Conservation (phyloP, 768 basidiomycete genomes). For the Russula vinacea region DNA sequence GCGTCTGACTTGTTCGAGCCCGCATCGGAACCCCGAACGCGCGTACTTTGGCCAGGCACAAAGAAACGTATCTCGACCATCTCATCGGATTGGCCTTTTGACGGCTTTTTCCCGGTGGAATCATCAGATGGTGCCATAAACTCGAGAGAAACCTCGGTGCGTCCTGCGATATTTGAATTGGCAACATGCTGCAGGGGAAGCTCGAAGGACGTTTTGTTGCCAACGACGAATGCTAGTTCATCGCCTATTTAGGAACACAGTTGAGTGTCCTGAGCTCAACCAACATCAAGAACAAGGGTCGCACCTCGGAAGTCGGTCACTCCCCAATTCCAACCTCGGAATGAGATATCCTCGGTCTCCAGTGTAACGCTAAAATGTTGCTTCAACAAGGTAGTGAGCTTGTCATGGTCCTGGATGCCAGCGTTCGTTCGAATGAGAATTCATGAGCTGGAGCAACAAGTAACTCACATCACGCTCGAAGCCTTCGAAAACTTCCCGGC, state of each 20-base stretch:
- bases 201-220: constrained; percentile 85
- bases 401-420: constrained; percentile 76
- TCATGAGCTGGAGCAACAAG: background rate
- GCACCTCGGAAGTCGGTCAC: constrained; percentile 89
- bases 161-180: constrained; percentile 96
- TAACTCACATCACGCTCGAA: constrained; percentile 78
- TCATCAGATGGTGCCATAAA: constrained; percentile 60
- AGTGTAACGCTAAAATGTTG: constrained; percentile 83
- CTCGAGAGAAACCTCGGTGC: constrained; percentile 98
- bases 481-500: constrained; percentile 86
- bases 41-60: constrained; percentile 76
- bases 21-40: constrained; percentile 58
- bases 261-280: constrained; percentile 13
- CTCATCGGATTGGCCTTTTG: constrained; percentile 61
- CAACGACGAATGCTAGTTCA: constrained; percentile 88
- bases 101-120: constrained; percentile 42
- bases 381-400: constrained; percentile 73
- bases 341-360: constrained; percentile 79
- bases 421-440: constrained; percentile 11
- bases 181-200: constrained; percentile 82
- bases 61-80: constrained; percentile 96
- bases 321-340: constrained; percentile 99
- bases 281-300: constrained; percentile 26
- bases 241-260: constrained; percentile 51
- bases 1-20: constrained; percentile 70